Conservation (phyloP, 2,329 filamentous ascomycete species). For the Ophiostoma montium region DNA sequence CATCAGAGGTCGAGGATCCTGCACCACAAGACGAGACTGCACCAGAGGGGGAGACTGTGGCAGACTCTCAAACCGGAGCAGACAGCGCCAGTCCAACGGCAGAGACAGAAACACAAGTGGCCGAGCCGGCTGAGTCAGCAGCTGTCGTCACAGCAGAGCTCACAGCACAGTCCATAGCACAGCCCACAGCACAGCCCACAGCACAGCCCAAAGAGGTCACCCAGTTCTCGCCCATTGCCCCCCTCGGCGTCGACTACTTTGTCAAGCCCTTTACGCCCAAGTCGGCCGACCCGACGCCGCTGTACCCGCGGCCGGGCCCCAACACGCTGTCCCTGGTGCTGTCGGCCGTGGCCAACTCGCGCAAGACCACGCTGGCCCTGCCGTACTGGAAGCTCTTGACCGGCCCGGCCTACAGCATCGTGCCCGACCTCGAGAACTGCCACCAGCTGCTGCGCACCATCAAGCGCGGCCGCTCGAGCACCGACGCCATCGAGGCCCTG, state of each 20-base stretch:
- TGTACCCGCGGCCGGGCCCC: constrained; percentile 24
- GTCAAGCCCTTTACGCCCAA: background rate
- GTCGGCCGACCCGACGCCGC: constrained; percentile 1
- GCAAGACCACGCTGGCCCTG: constrained; percentile 45
- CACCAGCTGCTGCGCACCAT: constrained; percentile 54
- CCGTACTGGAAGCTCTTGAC: constrained; percentile 70
- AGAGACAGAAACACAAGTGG: background rate
- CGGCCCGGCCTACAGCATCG: constrained; percentile 38
- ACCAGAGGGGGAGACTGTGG: too few relatives aligned
- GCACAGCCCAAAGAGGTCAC: too few relatives aligned
- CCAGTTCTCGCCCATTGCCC: too few relatives aligned
- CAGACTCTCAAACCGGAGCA: too few relatives aligned
- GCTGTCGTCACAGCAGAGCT: too few relatives aligned
- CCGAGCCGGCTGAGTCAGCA: background rate
- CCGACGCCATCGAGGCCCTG: constrained; percentile 45
- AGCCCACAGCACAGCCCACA: too few relatives aligned
- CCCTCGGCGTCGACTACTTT: background rate
- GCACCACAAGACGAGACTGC: too few relatives aligned
- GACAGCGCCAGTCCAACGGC: background rate
- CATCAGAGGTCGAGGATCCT: too few relatives aligned
- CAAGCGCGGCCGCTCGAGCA: constrained; percentile 50
- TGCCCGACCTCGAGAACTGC: constrained; percentile 60
- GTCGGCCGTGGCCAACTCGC: constrained; percentile 44
- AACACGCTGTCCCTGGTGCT: constrained; percentile 58
- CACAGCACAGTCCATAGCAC: too few relatives aligned